Evolutionary conservation across 441 rosid species (phyloP).

Genomic region (Omphalea diandra): DNA sequence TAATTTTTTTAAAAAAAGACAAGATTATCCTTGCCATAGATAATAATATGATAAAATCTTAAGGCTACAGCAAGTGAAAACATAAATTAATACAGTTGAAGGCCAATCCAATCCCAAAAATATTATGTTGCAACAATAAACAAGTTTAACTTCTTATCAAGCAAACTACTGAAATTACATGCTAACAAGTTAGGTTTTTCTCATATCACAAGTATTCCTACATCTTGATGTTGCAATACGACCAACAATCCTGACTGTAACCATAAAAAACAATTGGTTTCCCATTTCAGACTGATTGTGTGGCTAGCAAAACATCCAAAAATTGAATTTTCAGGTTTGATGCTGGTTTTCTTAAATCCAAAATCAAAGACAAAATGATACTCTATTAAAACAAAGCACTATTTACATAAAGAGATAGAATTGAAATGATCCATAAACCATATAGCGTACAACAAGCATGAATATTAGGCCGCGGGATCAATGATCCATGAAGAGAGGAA

Average conservation of each 20-base stretch:
- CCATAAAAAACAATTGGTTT: neutral
- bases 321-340: neutral
- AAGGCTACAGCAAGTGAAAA: neutral
- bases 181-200: neutral
- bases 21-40: too few species aligned
- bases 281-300: neutral
- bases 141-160: neutral
- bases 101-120: neutral
- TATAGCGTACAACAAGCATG: too few species aligned
- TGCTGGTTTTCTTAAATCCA: neutral
- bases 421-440: slow-evolving; percentile 45
- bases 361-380: neutral
- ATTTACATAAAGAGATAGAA: slow-evolving; percentile 18
- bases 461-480: neutral
- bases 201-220: neutral
- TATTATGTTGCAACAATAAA: neutral
- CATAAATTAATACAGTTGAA: slow-evolving; percentile 5
- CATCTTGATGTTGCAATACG: neutral
- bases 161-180: neutral
- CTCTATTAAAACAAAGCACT: neutral
- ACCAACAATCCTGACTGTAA: neutral
- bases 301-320: neutral
- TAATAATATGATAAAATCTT: too few species aligned
- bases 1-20: too few species aligned
- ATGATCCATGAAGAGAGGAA: slow-evolving; percentile 1